Percentiles rank a stretch among this genome's conserved stretches.
Conservation (phyloP, 2,329 filamentous ascomycete species). For the Colletotrichum coccodes region DNA sequence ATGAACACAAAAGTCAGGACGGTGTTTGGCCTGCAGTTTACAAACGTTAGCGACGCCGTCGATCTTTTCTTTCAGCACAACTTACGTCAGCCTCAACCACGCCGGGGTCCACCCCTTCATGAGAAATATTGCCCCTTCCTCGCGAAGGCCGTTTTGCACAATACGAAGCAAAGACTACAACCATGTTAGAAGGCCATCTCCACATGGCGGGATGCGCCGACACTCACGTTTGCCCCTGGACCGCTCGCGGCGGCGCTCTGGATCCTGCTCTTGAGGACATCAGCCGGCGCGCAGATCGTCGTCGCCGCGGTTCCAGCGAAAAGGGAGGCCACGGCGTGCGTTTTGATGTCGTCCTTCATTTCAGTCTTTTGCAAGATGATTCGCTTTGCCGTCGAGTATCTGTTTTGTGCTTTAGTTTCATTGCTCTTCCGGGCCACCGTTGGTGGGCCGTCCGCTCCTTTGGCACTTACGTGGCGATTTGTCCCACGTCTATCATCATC, state of each 20-base stretch:
- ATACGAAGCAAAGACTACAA: slow-evolving; percentile 47
- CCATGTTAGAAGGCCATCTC: too few species aligned
- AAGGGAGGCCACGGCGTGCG: slow-evolving; percentile 51
- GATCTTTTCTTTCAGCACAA: slow-evolving; percentile 29
- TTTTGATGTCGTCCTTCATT: slow-evolving; percentile 50
- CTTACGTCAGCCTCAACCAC: slow-evolving; percentile 54
- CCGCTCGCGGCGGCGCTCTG: slow-evolving; percentile 43
- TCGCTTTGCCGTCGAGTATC: slow-evolving; percentile 47
- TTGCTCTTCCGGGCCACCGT: not conserved
- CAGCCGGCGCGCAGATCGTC: slow-evolving; percentile 55
- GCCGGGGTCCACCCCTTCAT: slow-evolving; percentile 59
- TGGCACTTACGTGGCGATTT: slow-evolving; percentile 52
- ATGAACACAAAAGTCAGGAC: slow-evolving; percentile 58
- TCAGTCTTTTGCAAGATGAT: slow-evolving; percentile 40
- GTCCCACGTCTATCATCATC: slow-evolving; percentile 48
- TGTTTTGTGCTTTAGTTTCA: slow-evolving; percentile 21
- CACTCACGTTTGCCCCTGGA: slow-evolving; percentile 24
- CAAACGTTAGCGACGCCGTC: slow-evolving; percentile 27
- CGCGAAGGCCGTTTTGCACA: slow-evolving; percentile 44
- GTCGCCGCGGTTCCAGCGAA: slow-evolving; percentile 57
- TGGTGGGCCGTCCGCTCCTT: slow-evolving; percentile 13
- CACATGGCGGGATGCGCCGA: slow-evolving; percentile 13
- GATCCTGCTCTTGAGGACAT: slow-evolving; percentile 55
- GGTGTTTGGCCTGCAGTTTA: slow-evolving; percentile 49
- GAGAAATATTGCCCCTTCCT: slow-evolving; percentile 52